A percentile compares a stretch with the other conserved stretches of the same genome.
phyloP scores from a whole-genome alignment of 306 rosid species.

The Begonia peltatifolia region DNA sequence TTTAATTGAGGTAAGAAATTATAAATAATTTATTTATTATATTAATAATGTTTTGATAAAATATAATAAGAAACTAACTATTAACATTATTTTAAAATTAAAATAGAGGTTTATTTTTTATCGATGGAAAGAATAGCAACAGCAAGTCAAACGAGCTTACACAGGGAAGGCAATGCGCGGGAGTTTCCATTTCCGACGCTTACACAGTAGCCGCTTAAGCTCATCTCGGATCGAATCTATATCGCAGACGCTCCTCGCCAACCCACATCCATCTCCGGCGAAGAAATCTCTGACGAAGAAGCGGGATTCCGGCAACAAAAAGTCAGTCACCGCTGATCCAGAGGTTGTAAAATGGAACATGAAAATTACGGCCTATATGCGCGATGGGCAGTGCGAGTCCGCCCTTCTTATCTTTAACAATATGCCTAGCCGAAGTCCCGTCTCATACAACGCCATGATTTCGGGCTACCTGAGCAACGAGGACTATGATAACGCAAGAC shows the following conservation, averaged over 20 bases:
- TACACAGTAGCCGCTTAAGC: slow-evolving; percentile 15
- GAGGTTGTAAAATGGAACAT: slow-evolving; percentile 49
- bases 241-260: slow-evolving; percentile 7
- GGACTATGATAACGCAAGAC: slow-evolving; percentile 35
- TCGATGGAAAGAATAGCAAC: too few species aligned
- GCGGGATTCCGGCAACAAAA: slow-evolving; percentile 9
- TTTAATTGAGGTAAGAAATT: too few species aligned
- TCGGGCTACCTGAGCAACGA: slow-evolving; percentile 48
- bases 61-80: too few species aligned
- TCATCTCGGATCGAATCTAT: slow-evolving; percentile 15
- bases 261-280: slow-evolving; percentile 15
- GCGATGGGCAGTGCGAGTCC: slow-evolving; percentile 43
- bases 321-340: slow-evolving; percentile 22
- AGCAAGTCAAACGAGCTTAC: too few species aligned
- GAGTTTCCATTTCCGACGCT: slow-evolving; percentile 16
- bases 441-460: slow-evolving; percentile 63
- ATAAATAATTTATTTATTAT: too few species aligned
- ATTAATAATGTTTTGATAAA: too few species aligned
- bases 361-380: slow-evolving; percentile 52
- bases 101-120: too few species aligned
- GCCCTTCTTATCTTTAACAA: slow-evolving; percentile 43
- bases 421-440: slow-evolving; percentile 57
- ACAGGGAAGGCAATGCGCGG: slow-evolving; percentile 15
- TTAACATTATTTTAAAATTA: too few species aligned
- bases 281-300: slow-evolving; percentile 18